Evolutionary conservation across 306 rosid genomes (phyloP), one percentile per base, ranked within the genome.

Genomic region (Trifolium subterraneum): DNA sequence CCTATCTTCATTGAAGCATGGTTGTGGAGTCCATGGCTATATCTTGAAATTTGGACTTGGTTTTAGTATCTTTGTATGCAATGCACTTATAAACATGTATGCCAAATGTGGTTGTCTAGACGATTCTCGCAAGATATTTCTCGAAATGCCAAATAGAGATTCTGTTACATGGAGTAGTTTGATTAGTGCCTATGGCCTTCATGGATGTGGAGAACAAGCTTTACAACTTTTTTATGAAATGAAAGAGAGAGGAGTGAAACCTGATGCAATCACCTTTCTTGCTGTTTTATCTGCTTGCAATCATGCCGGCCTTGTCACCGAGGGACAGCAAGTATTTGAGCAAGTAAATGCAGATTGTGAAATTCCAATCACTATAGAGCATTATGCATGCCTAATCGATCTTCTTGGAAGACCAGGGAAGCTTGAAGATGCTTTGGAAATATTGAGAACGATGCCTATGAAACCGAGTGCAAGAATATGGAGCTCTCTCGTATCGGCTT

Each of bases 381-480:
- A 88, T 60, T 90, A 84, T 60, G 85, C 92, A 74, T 88, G 92
- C 84, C 79, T 71, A 14, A 70, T 88, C 35, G 83, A 86, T 80
- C 91, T 88, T 73, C 89, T 86, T 42, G 96, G 92, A 71, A 86
- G 86, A 73, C 74, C 88, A 60, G 92, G 92, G 27, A 83, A 84
- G 82, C 54, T 90, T 78, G 89, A 86, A 83, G 85, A 84, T 38
- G 96, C 90, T 54, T 70, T 86, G 72, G 84, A 88, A 72, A 54
- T 81, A 18, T 44, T 70, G 72, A 84, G 75, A 79, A 66, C 20
- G 15, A 88, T 88, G 89, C 90, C 85, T 1, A 81, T 86, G 88
- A 76, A 83, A 79, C 89, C 96, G 11, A 90, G 85, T 68, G 45
- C 80, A 10, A 83, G 75, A 79, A 75, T 90, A 65, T 88, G 87